Base-by-base conservation (phyloP, 140 eudicot genomes). In the Ambrosia hybrid region DNA sequence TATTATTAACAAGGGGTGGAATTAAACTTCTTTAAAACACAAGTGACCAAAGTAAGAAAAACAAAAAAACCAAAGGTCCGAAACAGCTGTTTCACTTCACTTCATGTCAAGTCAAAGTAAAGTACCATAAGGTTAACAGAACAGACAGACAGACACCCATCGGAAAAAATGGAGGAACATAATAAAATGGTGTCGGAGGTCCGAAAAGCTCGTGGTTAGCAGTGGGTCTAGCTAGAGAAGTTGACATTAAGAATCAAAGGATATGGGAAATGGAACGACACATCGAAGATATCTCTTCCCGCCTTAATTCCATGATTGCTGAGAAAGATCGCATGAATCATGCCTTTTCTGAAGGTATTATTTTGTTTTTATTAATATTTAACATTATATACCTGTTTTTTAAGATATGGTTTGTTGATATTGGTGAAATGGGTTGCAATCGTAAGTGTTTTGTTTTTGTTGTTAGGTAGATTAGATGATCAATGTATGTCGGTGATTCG, bases 281-380 rank as follows among this genome's bases (percentile, higher is more conserved):
- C 60, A 49, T 55, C 52, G 85, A 78, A 6, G 86, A 86, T 3
- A 76, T 78, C 6, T 80, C 88, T 49, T 37, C 83, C 41, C 85
- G 78, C 66, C 81, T 86, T 51, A 76, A 79, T 71, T 60, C 81
- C 69, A 68, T 86, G 79, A 74, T 85, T 72, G 81, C 87, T 16
- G 85, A 85, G 58, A 86, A 86, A 83, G 83, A 83, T 75, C 79
- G 81, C 64, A 82, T 83, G 79, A 85, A 86, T 15, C 73, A 83
- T 74, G 69, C 88, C 15, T 86, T 83, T 56, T 73, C 75, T 51
- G 82, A 86, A 80, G 91, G 91, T 86, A 58, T 5, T 69, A 58
- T 3, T 69, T 4, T 41, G 0, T 3, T 52, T 38, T 62, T 13
- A 65, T 65, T 57, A 52, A 1, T 21, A 0, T 11, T 70, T 74